Conservation (phyloP, 2,329 filamentous ascomycete genomes). For the Davidsoniella virescens region DNA sequence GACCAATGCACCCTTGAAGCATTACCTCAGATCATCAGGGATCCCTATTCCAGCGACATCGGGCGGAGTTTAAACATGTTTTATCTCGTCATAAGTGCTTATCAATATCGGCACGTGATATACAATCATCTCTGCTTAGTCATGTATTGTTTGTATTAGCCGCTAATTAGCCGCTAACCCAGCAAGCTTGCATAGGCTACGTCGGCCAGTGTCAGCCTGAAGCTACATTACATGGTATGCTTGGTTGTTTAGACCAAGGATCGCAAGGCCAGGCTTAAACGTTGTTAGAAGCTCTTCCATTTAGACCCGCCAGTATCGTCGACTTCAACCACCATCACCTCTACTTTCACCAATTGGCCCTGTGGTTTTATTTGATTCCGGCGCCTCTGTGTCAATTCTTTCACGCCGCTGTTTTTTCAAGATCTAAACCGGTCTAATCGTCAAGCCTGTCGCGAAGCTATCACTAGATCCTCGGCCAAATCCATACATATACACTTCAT, state of each 20-base stretch:
- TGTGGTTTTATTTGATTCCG: not conserved
- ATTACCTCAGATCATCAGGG: no score
- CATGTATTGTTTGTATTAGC: not conserved
- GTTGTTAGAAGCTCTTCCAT: no score
- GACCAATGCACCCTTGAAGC: no score
- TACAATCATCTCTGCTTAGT: no score
- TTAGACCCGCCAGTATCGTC: not conserved
- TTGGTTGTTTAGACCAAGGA: not conserved
- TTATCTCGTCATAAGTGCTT: no score
- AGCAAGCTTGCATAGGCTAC: slow-evolving; percentile 6
- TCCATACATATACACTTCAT: not conserved
- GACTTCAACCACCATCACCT: not conserved
- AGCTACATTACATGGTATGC: slow-evolving; percentile 7
- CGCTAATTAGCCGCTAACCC: slow-evolving; percentile 3
- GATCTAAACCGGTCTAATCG: not conserved
- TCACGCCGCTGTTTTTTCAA: no score
- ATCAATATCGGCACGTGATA: not conserved
- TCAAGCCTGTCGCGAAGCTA: no score
- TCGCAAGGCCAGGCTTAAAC: not conserved
- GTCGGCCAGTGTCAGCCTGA: slow-evolving; percentile 13
- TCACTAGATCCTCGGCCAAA: not conserved
- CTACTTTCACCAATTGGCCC: not conserved
- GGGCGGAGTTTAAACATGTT: not conserved
- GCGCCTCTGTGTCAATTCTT: not conserved
- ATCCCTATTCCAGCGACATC: not conserved